Evolutionary conservation across 1,139 yeast genomes (phyloP), one percentile per base, ranked within the genome.

Genomic region (Debaryomyces udenii): DNA sequence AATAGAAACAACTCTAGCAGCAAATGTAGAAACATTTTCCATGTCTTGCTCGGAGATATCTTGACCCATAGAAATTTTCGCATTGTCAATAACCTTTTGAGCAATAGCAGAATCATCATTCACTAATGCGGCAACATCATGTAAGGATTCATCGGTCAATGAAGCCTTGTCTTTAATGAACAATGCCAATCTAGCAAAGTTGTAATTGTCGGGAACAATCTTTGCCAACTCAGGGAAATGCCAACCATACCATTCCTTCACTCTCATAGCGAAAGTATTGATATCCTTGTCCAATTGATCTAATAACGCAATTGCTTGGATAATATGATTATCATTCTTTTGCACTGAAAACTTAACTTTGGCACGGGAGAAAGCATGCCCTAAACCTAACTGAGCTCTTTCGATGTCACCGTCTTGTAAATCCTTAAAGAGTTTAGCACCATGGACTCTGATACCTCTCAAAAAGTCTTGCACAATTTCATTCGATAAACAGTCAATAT

Each of bases 181-280:
- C 51, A 90, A 74, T 48, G 90, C 89, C 52, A 91, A 78, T 66
- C 79, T 83, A 56, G 96, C 96, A 68, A 81, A 93, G 52, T 80
- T 76, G 70, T 87, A 86, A 76, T 91, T 91, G 74, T 93, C 99
- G 55, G 88, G 83, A 55, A 91, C 90, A 64, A 93, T 89, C 78
- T 93, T 93, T 61, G 96, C 96, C 80, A 93, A 81, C 73, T 93
- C 99, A 32, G 99, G 99, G 83, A 93, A 94, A 68, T 93, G 99
- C 99, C 99, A 93, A 52, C 99, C 98, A 72, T 94, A 93, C 99
- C 99, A 93, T 75, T 93, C 99, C 75, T 91, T 91, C 64, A 83
- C 81, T 75, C 99, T 84, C 99, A 93, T 93, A 53, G 98, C 93
- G 61, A 88, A 93, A 39, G 98, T 94, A 76, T 93, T 93, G 59